Conservation (phyloP, 2,329 filamentous ascomycete genomes). For the Venturia asperata region DNA sequence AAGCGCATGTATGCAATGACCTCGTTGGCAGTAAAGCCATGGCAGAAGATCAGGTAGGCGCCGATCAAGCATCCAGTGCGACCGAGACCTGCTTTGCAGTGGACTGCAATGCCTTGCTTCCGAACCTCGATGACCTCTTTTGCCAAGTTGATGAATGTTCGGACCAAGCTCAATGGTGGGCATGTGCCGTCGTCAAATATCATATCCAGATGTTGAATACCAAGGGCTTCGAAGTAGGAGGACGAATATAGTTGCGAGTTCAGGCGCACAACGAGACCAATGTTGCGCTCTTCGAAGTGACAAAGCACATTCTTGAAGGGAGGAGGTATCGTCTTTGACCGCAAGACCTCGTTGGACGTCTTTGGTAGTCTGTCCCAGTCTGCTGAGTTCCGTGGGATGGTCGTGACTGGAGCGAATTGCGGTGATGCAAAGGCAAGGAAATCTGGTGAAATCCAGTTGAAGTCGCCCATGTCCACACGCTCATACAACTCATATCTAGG, state of each 20-base stretch:
- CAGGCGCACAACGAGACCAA: conserved; percentile 87
- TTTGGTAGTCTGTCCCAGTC: conserved; percentile 68
- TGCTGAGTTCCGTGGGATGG: conserved; percentile 65
- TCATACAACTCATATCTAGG: conserved; percentile 81
- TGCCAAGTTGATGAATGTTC: conserved; percentile 88
- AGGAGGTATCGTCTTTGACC: conserved; percentile 58
- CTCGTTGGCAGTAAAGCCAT: conserved; percentile 96
- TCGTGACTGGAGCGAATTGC: conserved; percentile 68
- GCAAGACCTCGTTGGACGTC: conserved; percentile 64
- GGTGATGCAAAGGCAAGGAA: conserved; percentile 97
- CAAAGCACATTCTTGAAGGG: conserved; percentile 94
- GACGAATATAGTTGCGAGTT: conserved; percentile 96
- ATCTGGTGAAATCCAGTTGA: conserved; percentile 96
- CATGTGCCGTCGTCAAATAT: conserved; percentile 99
- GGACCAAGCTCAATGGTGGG: conserved; percentile 78
- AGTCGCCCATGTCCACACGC: conserved; percentile 95
- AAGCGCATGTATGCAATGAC: conserved; percentile 98
- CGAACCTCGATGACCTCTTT: conserved; percentile 89
- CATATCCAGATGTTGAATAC: conserved; percentile 96
- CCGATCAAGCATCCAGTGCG: conserved; percentile 94
- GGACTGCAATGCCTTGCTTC: conserved; percentile 90
- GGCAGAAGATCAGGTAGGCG: conserved; percentile 93
- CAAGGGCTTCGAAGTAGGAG: conserved; percentile 92
- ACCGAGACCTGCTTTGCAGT: conserved; percentile 96
- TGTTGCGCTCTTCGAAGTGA: conserved; percentile 80